Base-by-base conservation (phyloP, 768 basidiomycete species). In the Suillus weaverae region DNA sequence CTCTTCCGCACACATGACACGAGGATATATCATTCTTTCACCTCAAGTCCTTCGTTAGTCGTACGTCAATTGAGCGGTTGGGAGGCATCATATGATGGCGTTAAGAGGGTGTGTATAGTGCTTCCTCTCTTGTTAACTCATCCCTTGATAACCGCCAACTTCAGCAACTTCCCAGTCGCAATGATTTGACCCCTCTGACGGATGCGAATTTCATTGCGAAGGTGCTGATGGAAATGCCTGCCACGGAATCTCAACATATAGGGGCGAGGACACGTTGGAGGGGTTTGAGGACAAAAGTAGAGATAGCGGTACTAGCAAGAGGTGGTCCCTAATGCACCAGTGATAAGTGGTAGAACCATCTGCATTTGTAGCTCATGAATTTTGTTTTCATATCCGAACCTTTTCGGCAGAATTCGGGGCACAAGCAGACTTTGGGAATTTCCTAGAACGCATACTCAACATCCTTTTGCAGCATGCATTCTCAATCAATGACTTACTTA, bases 1-100 rank as follows among this genome's bases (percentile, higher is more conserved):
- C 86, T 99, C 56, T 99, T 99, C 79, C 86, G 97, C 50, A 85
- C 86, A 43, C 88, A 85, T 69, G 97, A 99, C 71, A 95, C 95
- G 0, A 84, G 97, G 48, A 80, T 97, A 56, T 99, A 92, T 71
- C 93, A 97, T 74, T 89, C 90, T 0, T 94, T 98, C 68, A 73
- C 82, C 0, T 85, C 87, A 0, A 71, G 76, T 10, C 84, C 86
- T 8, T 86, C 87, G 1, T 72, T 86, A 38, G 73, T 99, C 46
- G 83, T 98, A 5, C 85, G 92, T 46, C 95, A 99, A 74, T 81
- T 84, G 22, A 88, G 86, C 62, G 97, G 97, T 5, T 94, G 95
- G 90, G 95, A 99, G 77, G 94, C 92, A 22, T 84, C 89, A 0
- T 98, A 97, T 71, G 88, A 90, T 46, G 83, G 83, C 13, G 86